Evolutionary conservation across 2,329 filamentous ascomycete genomes (phyloP).

Genomic region (Sarocladium brachiariae): DNA sequence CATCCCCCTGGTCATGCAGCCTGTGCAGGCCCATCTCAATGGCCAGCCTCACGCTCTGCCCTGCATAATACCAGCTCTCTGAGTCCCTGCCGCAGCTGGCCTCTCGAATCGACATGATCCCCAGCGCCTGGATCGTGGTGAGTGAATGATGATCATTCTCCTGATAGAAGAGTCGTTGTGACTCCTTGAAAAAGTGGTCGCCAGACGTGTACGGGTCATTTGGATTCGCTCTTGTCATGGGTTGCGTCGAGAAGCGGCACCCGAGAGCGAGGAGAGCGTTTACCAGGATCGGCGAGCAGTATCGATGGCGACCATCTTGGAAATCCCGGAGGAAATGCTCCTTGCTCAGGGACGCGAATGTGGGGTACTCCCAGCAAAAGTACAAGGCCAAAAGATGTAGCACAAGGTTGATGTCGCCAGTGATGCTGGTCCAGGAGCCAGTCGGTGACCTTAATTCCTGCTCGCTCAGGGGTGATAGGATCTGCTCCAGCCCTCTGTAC

Average conservation of each 20-base stretch:
- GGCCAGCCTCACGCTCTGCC: slow-evolving; percentile 64
- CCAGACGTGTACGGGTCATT: slow-evolving; percentile 59
- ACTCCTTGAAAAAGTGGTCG: slow-evolving; percentile 69
- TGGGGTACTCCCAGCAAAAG: slow-evolving; percentile 72
- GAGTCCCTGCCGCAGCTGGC: slow-evolving; percentile 66
- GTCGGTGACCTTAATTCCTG: slow-evolving; percentile 36
- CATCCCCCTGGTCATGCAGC: slow-evolving; percentile 38
- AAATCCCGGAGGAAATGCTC: slow-evolving; percentile 65
- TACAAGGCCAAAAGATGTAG: slow-evolving; percentile 59
- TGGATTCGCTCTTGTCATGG: slow-evolving; percentile 55
- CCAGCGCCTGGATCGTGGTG: slow-evolving; percentile 67
- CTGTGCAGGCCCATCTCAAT: slow-evolving; percentile 65
- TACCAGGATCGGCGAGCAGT: slow-evolving; percentile 60
- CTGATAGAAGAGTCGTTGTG: slow-evolving; percentile 51
- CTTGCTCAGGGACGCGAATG: slow-evolving; percentile 65
- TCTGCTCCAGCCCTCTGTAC: slow-evolving; percentile 38
- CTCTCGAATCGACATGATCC: slow-evolving; percentile 70
- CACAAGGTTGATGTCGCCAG: slow-evolving; percentile 49
- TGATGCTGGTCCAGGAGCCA: slow-evolving; percentile 54
- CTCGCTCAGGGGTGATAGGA: slow-evolving; percentile 39
- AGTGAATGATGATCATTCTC: slow-evolving; percentile 54
- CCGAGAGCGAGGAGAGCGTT: slow-evolving; percentile 60
- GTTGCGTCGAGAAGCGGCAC: slow-evolving; percentile 61
- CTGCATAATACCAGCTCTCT: slow-evolving; percentile 65
- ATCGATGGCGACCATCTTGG: slow-evolving; percentile 50